Base-by-base conservation (phyloP, 768 basidiomycete genomes). In the Pholiota molesta region DNA sequence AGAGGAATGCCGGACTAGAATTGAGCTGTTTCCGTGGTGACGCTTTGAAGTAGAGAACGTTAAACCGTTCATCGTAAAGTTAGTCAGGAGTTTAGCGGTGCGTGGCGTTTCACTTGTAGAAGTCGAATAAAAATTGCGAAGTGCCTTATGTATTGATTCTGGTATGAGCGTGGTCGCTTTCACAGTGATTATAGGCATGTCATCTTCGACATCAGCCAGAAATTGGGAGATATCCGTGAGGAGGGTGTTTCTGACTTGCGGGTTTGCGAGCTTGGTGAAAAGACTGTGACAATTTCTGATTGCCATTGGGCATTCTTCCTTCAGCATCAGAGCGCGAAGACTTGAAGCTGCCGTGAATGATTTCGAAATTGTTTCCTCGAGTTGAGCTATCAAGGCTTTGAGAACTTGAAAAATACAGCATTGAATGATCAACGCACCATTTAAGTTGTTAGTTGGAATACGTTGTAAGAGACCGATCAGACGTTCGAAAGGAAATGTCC, bases 361-460 rank as follows among this genome's bases (percentile, higher is more conserved):
- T 4, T 1, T 42, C 2, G 40, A 42, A 17, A 42, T 42, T 4
- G 40, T 42, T 8, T 42, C 40, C n/a, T 42, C 40, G 8, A 42
- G 40, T 2, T 42, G 40, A 6, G 10, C 40, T 42, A n/a, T 17
- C 17, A 8, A 42, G 2, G 17, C 2, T 4, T 42, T 42, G 2
- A 8, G n/a, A 17, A 42, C 40, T 16, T 2, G 40, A 16, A 19
- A n/a, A 42, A 19, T 2, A 42, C 5, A 17, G 6, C 3, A 29
- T 16, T 16, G 5, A 42, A 19, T 5, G 40, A 16, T 42, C 2
- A 6, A 19, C 40, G 4, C 14, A 42, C 40, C 40, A 8, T 17
- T 19, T 42, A 14, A 16, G 55, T 75, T 60, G 61, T 79, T 81
- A 7, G 59, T 72, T 5, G 70, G 67, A 2, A 79, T 60, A 3